A percentile compares a stretch with the other conserved stretches of the same genome.
These are phyloP conservation scores for Balansia obtecta DNA, from an alignment of 2,329 filamentous ascomycete genomes.

Conservation along the genomic window DNA sequence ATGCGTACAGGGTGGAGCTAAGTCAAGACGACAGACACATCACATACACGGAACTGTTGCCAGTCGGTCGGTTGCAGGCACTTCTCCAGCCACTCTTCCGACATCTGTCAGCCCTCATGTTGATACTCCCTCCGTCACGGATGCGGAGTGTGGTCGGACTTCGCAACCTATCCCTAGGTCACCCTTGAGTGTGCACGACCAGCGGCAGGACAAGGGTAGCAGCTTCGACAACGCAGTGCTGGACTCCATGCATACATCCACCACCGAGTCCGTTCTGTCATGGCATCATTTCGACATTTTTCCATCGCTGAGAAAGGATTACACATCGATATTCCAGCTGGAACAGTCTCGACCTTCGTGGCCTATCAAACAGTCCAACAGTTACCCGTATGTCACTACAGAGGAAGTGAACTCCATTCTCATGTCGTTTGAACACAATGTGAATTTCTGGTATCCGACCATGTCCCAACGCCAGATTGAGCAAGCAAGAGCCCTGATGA, in stretches of 20 bases:
- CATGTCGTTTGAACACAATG: conserved; percentile 29
- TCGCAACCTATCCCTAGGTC: conserved; percentile 15
- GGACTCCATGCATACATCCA: conserved; percentile 36
- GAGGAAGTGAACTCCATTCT: conserved; percentile 30
- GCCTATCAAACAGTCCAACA: conserved; percentile 18
- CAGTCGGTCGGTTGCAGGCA: conserved; percentile 5
- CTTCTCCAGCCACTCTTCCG: neutral
- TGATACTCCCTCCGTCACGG: conserved; percentile 4
- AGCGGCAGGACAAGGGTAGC: conserved; percentile 9
- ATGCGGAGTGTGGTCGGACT: conserved; percentile 5
- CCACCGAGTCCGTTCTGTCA: conserved; percentile 36
- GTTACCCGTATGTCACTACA: conserved; percentile 29
- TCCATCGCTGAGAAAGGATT: conserved; percentile 27
- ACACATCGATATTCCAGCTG: conserved; percentile 33
- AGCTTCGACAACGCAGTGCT: conserved; percentile 34
- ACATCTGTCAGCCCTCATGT: neutral
- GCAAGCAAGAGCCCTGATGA: conserved; percentile 19
- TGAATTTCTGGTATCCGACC: conserved; percentile 43
- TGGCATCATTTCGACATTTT: conserved; percentile 38
- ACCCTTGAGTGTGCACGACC: conserved; percentile 9
- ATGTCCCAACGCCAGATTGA: conserved; percentile 28
- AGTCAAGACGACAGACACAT: neutral
- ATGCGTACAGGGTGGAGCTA: neutral
- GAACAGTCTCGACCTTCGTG: conserved; percentile 30
- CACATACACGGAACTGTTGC: conserved; percentile 8